Conservation (phyloP, 768 basidiomycete species). For the Rhizopogon vesiculosus region DNA sequence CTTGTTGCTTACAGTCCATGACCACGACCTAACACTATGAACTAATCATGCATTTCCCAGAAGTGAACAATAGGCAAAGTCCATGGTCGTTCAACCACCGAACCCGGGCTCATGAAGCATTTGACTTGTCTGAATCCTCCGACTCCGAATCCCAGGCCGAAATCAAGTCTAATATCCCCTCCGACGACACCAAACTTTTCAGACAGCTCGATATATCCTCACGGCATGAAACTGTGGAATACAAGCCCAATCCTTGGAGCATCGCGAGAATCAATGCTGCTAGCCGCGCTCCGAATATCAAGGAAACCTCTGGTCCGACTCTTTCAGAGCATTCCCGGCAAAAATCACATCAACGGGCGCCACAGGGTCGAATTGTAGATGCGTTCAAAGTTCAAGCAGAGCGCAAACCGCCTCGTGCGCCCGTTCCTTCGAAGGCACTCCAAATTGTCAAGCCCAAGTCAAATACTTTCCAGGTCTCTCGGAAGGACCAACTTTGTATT, state of each 20-base stretch:
- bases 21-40: too few species aligned
- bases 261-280: conserved; percentile 79
- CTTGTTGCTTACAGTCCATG: too few species aligned
- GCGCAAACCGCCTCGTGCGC: background rate
- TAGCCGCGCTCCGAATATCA: conserved; percentile 29
- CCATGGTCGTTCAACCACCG: conserved; percentile 28
- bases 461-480: conserved; percentile 13
- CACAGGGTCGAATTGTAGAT: conserved; percentile 36
- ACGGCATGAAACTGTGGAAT: conserved; percentile 56
- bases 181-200: conserved; percentile 26
- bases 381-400: conserved; percentile 41
- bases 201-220: conserved; percentile 56
- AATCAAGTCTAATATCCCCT: conserved; percentile 1
- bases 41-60: background rate
- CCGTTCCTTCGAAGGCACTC: background rate
- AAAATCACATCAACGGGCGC: conserved; percentile 8
- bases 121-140: conserved; percentile 13
- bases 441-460: background rate
- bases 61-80: background rate
- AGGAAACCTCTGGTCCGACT: background rate
- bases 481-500: conserved; percentile 11
- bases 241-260: conserved; percentile 75
- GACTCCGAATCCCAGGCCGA: conserved; percentile 18
- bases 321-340: background rate
- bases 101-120: background rate